phyloP scores from a whole-genome alignment of 2,329 filamentous ascomycete species.

The Scortechinia acanthostroma region DNA sequence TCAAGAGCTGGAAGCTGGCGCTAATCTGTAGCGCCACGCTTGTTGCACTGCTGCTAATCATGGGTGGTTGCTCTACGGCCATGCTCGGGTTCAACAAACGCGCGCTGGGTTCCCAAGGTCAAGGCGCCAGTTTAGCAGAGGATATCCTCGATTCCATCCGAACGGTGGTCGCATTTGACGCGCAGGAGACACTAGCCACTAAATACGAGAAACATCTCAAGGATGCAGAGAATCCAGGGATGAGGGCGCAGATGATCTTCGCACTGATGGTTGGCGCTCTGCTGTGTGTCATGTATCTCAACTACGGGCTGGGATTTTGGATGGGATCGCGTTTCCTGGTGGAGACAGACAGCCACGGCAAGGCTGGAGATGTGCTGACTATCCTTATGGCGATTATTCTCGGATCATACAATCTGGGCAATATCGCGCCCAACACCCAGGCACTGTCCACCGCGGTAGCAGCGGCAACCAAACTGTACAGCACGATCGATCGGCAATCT shows the following conservation, averaged over 20 bases:
- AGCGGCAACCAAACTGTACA: conserved; percentile 85
- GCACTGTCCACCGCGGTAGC: conserved; percentile 78
- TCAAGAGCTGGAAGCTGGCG: conserved; percentile 88
- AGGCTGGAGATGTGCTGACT: conserved; percentile 49
- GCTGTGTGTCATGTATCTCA: conserved; percentile 78
- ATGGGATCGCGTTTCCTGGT: conserved; percentile 73
- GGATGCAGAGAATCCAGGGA: conserved; percentile 69
- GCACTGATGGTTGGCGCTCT: conserved; percentile 76
- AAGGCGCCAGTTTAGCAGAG: conserved; percentile 81
- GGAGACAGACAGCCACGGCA: conserved; percentile 46
- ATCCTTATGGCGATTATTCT: conserved; percentile 89
- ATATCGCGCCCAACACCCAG: conserved; percentile 77
- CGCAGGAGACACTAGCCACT: conserved; percentile 80
- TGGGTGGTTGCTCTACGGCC: conserved; percentile 67
- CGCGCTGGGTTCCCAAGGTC: conserved; percentile 72
- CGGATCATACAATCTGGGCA: conserved; percentile 83
- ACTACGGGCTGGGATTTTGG: conserved; percentile 85
- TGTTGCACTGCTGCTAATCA: conserved; percentile 67
- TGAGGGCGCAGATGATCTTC: conserved; percentile 66
- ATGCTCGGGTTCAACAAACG: conserved; percentile 77
- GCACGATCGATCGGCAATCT: conserved; percentile 81
- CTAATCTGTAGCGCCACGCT: conserved; percentile 80
- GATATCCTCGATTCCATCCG: conserved; percentile 91
- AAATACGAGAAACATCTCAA: conserved; percentile 75
- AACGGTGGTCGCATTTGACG: conserved; percentile 87